Percentiles rank a stretch among this genome's conserved stretches.
phyloP scores from a whole-genome alignment of 257 asterid genomes.

The Verbena officinalis region DNA sequence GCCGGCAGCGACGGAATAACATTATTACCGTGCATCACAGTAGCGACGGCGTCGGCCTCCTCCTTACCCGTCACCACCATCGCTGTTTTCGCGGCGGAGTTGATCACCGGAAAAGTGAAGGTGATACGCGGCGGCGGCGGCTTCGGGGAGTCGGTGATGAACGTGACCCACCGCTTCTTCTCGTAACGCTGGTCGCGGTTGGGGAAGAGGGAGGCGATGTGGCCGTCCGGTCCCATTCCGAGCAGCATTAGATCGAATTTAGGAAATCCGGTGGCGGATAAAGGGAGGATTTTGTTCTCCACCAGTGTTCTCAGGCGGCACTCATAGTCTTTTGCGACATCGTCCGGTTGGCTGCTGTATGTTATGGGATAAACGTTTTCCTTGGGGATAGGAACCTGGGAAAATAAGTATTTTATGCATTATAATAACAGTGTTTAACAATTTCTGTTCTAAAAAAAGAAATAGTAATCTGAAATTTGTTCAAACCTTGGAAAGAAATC shows the following conservation, averaged over 20 bases:
- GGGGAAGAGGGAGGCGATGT: slow-evolving; percentile 62
- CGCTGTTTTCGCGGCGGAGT: slow-evolving; percentile 27
- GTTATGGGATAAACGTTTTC: slow-evolving; percentile 40
- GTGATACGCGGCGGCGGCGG: slow-evolving; percentile 63
- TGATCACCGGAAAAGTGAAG: slow-evolving; percentile 57
- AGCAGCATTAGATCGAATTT: slow-evolving; percentile 52
- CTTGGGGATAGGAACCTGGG: slow-evolving; percentile 46
- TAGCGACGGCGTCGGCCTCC: slow-evolving; percentile 34
- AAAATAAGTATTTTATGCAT: too few relatives aligned
- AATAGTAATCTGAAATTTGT: too few relatives aligned
- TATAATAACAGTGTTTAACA: too few relatives aligned
- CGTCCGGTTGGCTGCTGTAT: slow-evolving; percentile 36
- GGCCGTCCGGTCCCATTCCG: slow-evolving; percentile 66
- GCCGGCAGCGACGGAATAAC: slow-evolving; percentile 34
- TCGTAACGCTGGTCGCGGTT: slow-evolving; percentile 44
- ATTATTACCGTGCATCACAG: not conserved
- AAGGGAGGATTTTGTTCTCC: slow-evolving; percentile 24
- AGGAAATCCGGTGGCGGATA: slow-evolving; percentile 43
- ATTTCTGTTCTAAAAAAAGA: too few relatives aligned
- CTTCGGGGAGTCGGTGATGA: slow-evolving; percentile 54
- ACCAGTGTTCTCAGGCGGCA: slow-evolving; percentile 38
- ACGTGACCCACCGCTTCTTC: slow-evolving; percentile 51
- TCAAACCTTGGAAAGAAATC: slow-evolving; percentile 47
- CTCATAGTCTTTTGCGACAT: slow-evolving; percentile 51
- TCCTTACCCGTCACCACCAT: slow-evolving; percentile 3